Evolutionary conservation across 2,329 filamentous ascomycete species (phyloP), one percentile per base, ranked within the genome.

Genomic region (Leptographium galeiforme): DNA sequence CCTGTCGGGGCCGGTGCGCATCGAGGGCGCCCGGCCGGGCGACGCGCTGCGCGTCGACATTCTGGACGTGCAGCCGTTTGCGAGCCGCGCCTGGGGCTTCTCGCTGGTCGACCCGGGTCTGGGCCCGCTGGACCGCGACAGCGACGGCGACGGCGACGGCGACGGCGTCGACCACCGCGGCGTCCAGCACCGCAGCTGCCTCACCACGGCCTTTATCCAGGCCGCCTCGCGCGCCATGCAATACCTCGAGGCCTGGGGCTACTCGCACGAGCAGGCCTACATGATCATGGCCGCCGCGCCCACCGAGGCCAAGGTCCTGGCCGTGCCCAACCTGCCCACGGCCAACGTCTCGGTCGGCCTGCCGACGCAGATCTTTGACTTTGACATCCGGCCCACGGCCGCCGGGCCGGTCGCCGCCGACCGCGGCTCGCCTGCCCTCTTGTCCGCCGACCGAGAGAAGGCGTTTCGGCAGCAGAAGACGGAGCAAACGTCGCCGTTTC

Each of bases 31-130:
- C 13, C 64, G 71, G 53, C 73, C 75, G 0, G 75, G 75, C 41
- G 75, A 78, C 59, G 70, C 76, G 2, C 65, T 78, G 33, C 71
- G 73, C 56, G 65, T 78, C 44, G 74, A 78, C 44, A 65, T 78
- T 50, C 66, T 77, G 16, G 65, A 68, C 30, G 64, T 78, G 6
- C 57, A 67, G 53, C 66, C 72, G 16, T 43, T 43, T 43, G 13
- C 40, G 40, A 43, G 40, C 6, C 69, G 67, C 3, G 64, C 67
- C 52, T 77, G 71, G 66, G 76, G 75, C 34, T 78, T 74, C 74
- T 76, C 74, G 0, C 72, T 69, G n/a, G 68, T 77, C 34, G 66
- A 78, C 50, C 71, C 71, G 1, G 67, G 66, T 18, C 77, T 77
- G 57, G 75, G 76, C 4, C 66, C 10, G 36, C 36, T 14, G 2